Base-by-base conservation (phyloP, 371 early-diverging fungal genomes). In the Conidiobolus incongruus region DNA sequence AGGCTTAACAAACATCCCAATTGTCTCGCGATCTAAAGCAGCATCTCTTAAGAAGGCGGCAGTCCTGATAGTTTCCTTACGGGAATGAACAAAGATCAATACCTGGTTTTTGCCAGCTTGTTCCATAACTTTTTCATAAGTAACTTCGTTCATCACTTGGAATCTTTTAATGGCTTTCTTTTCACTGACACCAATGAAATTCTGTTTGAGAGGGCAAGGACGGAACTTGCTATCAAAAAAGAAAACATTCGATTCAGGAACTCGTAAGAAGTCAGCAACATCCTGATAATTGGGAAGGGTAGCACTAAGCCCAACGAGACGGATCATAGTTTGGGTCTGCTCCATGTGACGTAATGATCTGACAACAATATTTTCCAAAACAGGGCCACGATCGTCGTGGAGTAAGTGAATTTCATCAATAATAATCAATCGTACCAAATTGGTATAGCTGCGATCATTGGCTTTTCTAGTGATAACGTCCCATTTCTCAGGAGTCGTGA, bases 401-500 rank as follows among this genome's bases (percentile, higher is more conserved):
- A 99, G 62, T 59, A 99, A 67, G 55, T 99, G 99, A 49, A 99
- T 87, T 66, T 99, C 99, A 62, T 99, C 99, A 58, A 99, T 81
- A 37, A 99, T 91, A 26, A 99, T 66, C 16, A 99, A 66, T 21
- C 88, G 74, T 2, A 96, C 94, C 4, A 90, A 61, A 35, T 79
- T 65, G 23, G 89, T 90, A 59, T 93, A 90, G 45, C 83, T 81
- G 36, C 92, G 71, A 55, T 85, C 93, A 5, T 81, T 81, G 6
- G 85, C 84, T 58, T 93, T 95, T 51, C 99, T 79, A 22, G 99
- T 98, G 39, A 92, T 79, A 22, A 98, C 78, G 61, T 99, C 99
- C 93, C 98, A 98, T 61, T 99, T 99, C 60, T 99, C 99, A 8
- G 99, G 99, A 0, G 99, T 99, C 2, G 97, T 96, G 21, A 99